Evolutionary conservation across 192 early-diverging fungal species (phyloP).

Genomic region (Backusella morwellensis): DNA sequence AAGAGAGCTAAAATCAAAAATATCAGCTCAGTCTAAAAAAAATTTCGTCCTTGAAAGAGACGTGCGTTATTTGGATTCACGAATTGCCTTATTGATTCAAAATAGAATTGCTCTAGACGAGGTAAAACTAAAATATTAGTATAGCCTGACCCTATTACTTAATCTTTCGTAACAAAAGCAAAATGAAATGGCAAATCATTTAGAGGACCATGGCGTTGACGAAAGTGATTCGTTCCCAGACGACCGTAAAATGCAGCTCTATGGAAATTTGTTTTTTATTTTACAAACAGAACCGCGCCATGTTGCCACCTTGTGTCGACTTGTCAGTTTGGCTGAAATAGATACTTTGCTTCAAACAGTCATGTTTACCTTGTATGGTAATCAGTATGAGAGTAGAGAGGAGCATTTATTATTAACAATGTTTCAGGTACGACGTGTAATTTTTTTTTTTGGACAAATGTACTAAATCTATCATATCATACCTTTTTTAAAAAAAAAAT

Average conservation of each 20-base stretch:
- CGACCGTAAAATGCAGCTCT: conserved; percentile 80
- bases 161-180: conserved; percentile 43
- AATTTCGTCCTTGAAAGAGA: conserved; percentile 96
- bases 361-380: conserved; percentile 96
- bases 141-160: background rate
- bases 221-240: conserved; percentile 57
- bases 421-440: conserved; percentile 72
- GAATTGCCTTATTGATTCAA: conserved; percentile 91
- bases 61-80: conserved; percentile 88
- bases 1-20: conserved; percentile 85
- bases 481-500: background rate
- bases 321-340: conserved; percentile 87
- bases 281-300: conserved; percentile 91
- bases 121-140: conserved; percentile 38
- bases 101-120: conserved; percentile 94
- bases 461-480: background rate
- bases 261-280: conserved; percentile 93
- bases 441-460: too few species aligned
- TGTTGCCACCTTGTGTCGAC: conserved; percentile 80
- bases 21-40: conserved; percentile 95
- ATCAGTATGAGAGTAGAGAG: conserved; percentile 95
- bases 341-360: conserved; percentile 93
- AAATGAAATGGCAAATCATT: conserved; percentile 73
- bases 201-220: conserved; percentile 60
- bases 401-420: conserved; percentile 93